A percentile compares a stretch with the other conserved stretches of the same genome.
These are phyloP conservation scores for Suhomyces choctaworum DNA, from an alignment of 1,139 yeast genomes.

Conservation along the genomic window DNA sequence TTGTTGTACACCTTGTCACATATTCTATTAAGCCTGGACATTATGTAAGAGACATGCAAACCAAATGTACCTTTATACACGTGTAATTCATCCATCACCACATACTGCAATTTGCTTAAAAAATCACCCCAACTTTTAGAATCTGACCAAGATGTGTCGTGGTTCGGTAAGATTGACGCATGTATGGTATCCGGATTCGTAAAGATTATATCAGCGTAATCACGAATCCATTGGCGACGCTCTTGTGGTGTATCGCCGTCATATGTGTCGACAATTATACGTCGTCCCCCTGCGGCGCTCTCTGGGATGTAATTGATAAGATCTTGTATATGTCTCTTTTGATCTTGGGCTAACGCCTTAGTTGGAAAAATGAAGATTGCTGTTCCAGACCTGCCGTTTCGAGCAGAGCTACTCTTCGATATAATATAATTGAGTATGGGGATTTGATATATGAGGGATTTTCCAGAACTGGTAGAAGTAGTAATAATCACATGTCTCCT, in stretches of 20 bases:
- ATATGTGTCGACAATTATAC: slow-evolving; percentile 66
- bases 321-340: slow-evolving; percentile 69
- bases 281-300: slow-evolving; percentile 25
- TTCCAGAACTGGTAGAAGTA: slow-evolving; percentile 95
- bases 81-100: slow-evolving; percentile 90
- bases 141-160: slow-evolving; percentile 26
- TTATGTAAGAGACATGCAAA: slow-evolving; percentile 80
- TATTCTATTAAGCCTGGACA: slow-evolving; percentile 72
- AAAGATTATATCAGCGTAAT: slow-evolving; percentile 74
- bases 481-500: slow-evolving; percentile 73
- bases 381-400: slow-evolving; percentile 39
- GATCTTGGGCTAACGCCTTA: slow-evolving; percentile 96
- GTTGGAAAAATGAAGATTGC: slow-evolving; percentile 93
- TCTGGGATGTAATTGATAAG: slow-evolving; percentile 51
- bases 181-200: slow-evolving; percentile 96
- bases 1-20: slow-evolving; percentile 29
- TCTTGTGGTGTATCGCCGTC: slow-evolving; percentile 87
- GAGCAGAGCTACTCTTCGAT: slow-evolving; percentile 21
- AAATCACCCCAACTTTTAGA: slow-evolving; percentile 64
- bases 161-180: slow-evolving; percentile 76
- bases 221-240: slow-evolving; percentile 51
- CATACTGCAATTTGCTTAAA: slow-evolving; percentile 59
- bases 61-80: slow-evolving; percentile 91
- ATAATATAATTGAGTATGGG: slow-evolving; percentile 70
- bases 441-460: slow-evolving; percentile 84